Base-by-base conservation (phyloP, 495 filamentous ascomycete genomes). In the Astrothelium macrocarpum region DNA sequence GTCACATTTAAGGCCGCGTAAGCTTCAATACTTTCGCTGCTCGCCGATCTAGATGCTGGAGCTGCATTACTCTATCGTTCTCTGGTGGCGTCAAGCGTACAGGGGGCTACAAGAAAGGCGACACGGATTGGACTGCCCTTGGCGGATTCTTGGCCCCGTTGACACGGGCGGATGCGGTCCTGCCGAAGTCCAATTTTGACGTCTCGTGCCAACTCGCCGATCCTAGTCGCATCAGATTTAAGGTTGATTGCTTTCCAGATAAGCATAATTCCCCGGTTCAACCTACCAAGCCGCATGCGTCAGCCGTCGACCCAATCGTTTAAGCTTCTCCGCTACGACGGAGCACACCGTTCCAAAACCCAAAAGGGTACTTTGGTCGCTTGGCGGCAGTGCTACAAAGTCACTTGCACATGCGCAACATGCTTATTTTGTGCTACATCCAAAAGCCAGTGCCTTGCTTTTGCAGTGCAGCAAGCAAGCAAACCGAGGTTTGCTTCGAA, bases 151-250 rank as follows among this genome's bases (percentile, higher is more conserved):
- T 49, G 20, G 36, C n/a, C 34, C 34, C 34, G 34, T 39, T 39
- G 34, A 39, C 5, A 14, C 34, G 34, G 34, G 49, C 49, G 25
- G 49, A 56, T 29, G 25, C 49, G 20, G 49, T 56, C 29, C 9
- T 56, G 49, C 49, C 49, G 49, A n/a, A 56, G 49, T 39, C 49
- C 7, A 28, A 56, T 56, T 28, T 56, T 56, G 49, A 56, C 49
- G 16, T 56, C 25, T 56, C 23, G 49, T 56, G 49, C n/a, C 49
- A 29, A 26, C 25, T 29, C 25, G 49, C 29, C 25, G 49, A 56
- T 56, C 4, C 25, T 29, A 56, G 49, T 29, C 49, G 29, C 20
- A n/a, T 16, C 9, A 29, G 23, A 56, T 56, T 56, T 56, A 56
- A 56, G 49, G 49, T 56, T 56, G 49, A 29, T 11, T 56, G 49